Base-by-base conservation (phyloP, 345 rosid genomes). In the Camelina neglecta region DNA sequence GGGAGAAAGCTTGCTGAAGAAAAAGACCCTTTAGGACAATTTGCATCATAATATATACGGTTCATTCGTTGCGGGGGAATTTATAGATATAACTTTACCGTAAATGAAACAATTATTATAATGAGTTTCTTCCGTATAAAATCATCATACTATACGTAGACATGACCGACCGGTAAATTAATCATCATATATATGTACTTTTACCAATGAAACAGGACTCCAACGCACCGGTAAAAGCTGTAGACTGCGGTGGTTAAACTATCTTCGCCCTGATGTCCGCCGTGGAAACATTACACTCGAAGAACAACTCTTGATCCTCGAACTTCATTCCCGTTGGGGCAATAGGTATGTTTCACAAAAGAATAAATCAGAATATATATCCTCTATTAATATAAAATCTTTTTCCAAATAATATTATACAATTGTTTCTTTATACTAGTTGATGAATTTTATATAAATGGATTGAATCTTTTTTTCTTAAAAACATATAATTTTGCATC, bases 301-400 rank as follows among this genome's bases (percentile, higher is more conserved):
- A 75, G 99, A 95, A 76, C 99, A 92, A 45, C 89, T 94, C 21
- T 67, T 92, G 85, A 94, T 94, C 69, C 96, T 94, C 11, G 93
- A 92, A 39, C 98, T 94, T 69, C 99, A 95, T 82, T 88, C 92
- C 49, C 96, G 86, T 29, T 92, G 92, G 97, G 99, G 99, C n/a
- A 95, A 95, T 62, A 80, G 90, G 99, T 95, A 75, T 38, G 71
- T 69, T 62, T 50, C 44, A 41, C 44, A 41, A 41, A 10, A 47
- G 1, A 29, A 56, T 31, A 59, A 16, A 23, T 5, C 0, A 11
- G 38, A 35, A 35, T 35, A 23, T 2, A 23, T 13, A 0, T 11
- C 44, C 12, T 41, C 44, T 41, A 55, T 41, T 64, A 69, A 29
- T 18, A 45, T 20, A 56, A 24, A 5, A 15, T 16, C 21, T 15